Base-by-base conservation (phyloP, 345 rosid species). In the Anastatica hierochuntica region DNA sequence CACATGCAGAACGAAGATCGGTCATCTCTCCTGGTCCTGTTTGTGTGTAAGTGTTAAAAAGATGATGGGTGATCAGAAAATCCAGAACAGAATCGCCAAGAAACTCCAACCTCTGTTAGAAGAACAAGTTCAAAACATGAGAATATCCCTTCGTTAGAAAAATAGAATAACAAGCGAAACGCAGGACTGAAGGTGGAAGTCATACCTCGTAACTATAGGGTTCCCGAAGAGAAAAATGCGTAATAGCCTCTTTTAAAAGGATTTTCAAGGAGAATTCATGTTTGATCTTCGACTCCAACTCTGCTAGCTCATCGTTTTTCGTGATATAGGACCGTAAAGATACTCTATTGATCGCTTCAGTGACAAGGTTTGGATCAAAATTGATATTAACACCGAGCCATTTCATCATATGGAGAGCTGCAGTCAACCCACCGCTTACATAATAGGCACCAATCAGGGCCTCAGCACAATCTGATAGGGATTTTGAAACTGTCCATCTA, bases 1-100 rank as follows among this genome's bases (percentile, higher is more conserved):
- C 95, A 53, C 88, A 81, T 43, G 94, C 95, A 2, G 95, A 77
- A 26, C 96, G 95, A 63, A 92, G 74, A 57, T 83, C 95, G 0
- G 95, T 92, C 87, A 92, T 69, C 66, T 79, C 85, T 40, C 98
- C 98, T 17, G 95, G 96, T 52, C 90, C 83, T 10, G 80, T 66
- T 31, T 74, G 62, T 8, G 62, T 31, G 58, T 92, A 77, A 49
- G 62, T 75, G 72, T 77, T 75, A 68, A 82, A 92, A 34, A 84
- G 88, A 71, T 92, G 79, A 60, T 58, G 44, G 14, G 96, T 92
- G 42, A 92, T 88, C 23, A 88, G 83, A 77, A 88, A 60, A 69
- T 88, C 96, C 73, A 85, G 72, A 4, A 75, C 94, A 45, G 95
- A 73, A 55, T 92, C 95, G 1, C 96, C 96, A 2, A 92, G 96